phyloP scores from a whole-genome alignment of 148 eudicot species.

The Oxyria digyna region DNA sequence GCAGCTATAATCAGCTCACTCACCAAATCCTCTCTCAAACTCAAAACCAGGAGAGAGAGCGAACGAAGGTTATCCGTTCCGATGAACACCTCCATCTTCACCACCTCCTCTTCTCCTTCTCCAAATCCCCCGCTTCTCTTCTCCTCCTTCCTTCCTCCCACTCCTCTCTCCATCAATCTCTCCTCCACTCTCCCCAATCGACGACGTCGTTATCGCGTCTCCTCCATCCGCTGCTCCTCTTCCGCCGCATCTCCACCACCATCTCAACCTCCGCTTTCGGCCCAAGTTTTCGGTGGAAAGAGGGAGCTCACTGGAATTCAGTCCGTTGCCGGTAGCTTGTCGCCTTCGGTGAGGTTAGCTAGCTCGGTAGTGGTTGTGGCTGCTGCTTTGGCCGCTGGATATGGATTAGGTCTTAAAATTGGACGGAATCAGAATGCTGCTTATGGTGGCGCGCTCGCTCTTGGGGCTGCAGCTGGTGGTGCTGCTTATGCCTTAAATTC shows the following conservation, averaged over 20 bases:
- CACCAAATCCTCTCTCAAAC: background rate
- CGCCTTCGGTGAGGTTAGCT: slow-evolving; percentile 46
- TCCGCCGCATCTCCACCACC: slow-evolving; percentile 2
- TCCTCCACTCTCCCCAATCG: background rate
- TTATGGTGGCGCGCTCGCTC: slow-evolving; percentile 40
- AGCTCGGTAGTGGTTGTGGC: slow-evolving; percentile 41
- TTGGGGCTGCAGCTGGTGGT: slow-evolving; percentile 64
- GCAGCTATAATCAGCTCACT: background rate
- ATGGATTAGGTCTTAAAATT: slow-evolving; percentile 45
- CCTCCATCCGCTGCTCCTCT: slow-evolving; percentile 13
- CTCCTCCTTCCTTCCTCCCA: slow-evolving; percentile 19
- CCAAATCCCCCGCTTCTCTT: slow-evolving; percentile 21
- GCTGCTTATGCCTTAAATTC: slow-evolving; percentile 55
- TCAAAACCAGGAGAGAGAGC: slow-evolving; percentile 7
- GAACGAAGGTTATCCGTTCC: slow-evolving; percentile 7
- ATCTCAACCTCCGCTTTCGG: slow-evolving; percentile 6
- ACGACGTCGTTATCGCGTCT: slow-evolving; percentile 20
- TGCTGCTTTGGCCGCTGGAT: slow-evolving; percentile 58
- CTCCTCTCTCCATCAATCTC: slow-evolving; percentile 8
- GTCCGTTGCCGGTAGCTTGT: slow-evolving; percentile 39
- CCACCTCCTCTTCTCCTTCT: slow-evolving; percentile 18
- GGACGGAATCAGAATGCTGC: slow-evolving; percentile 37
- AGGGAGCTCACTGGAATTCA: slow-evolving; percentile 53
- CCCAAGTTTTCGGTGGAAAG: slow-evolving; percentile 41
- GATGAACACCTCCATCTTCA: slow-evolving; percentile 17